Base-by-base conservation (phyloP, 139 green algal genomes). In the Coccomyxa sp. region DNA sequence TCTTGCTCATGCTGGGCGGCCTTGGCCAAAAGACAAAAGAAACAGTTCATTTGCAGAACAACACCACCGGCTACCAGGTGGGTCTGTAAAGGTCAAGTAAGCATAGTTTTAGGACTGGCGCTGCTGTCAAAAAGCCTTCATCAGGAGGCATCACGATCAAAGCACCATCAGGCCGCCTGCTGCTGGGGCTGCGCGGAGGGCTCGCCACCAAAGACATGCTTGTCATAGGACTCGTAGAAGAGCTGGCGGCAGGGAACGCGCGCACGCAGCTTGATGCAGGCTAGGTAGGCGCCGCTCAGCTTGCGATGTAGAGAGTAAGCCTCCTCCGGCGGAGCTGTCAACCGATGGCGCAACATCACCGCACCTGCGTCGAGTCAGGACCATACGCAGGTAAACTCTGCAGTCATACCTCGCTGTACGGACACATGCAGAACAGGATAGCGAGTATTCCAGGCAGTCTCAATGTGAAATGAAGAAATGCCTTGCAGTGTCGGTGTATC, bases 231-330 rank as follows among this genome's bases (percentile, higher is more conserved):
- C 30, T 60, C 30, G 76, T 80, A 80, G 76, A 80, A 80, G 30
- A 80, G 76, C 76, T 80, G 30, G 15, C 76, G 30, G 76, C 76
- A 80, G 76, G 76, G 76, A 76, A 90, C 80, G 30, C 38, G 82
- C 13, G 93, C 90, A 45, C 90, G 88, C 17, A 99, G 89, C 93
- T 98, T 98, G 87, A 99, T 98, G 89, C 95, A 98, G 25, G 94
- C 95, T 76, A 99, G 86, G 88, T 98, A 98, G 0, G 94, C 93
- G 18, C 96, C 96, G 58, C 88, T 95, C 4, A 99, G 93, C 89
- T 98, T 98, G 67, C 96, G 89, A 86, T 99, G 96, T 74, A 99
- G 89, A 13, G 90, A 96, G 93, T 99, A 99, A 16, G 91, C 91
- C 81, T 98, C 96, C 77, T 98, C 92, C 0, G 96, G 96, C 1